phyloP scores from a whole-genome alignment of 257 asterid genomes.

The Orobanche coerulescens region DNA sequence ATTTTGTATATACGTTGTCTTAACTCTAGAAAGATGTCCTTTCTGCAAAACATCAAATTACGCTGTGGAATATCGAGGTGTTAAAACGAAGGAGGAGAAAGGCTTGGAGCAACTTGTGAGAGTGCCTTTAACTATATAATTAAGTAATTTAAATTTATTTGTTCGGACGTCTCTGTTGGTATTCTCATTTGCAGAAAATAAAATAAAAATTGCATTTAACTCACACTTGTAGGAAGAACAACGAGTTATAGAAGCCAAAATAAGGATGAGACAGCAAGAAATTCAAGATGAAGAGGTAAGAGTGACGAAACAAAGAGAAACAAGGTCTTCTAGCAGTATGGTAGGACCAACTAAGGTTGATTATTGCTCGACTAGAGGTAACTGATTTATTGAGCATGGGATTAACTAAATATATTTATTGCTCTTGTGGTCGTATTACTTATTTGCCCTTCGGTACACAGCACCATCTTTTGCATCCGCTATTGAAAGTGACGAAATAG shows the following conservation, averaged over 20 bases:
- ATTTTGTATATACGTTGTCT: conserved; percentile 26
- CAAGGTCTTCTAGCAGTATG: conserved; percentile 48
- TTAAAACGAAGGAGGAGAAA: conserved; percentile 87
- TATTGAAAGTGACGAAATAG: conserved; percentile 53
- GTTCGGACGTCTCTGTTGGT: background rate
- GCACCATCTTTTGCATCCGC: conserved; percentile 58
- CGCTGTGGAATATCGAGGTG: conserved; percentile 97
- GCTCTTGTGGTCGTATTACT: conserved; percentile 8
- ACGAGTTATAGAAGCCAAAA: conserved; percentile 95
- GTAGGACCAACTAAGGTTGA: conserved; percentile 52
- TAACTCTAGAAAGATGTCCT: conserved; percentile 68
- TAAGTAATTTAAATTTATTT: background rate
- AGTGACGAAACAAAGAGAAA: conserved; percentile 50
- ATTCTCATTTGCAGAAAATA: conserved; percentile 15
- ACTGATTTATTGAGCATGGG: background rate
- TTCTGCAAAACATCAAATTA: conserved; percentile 87
- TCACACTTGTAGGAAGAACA: conserved; percentile 72
- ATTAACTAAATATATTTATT: background rate
- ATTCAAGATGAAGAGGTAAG: conserved; percentile 85
- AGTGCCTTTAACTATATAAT: conserved; percentile 19
- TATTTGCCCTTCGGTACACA: conserved; percentile 27
- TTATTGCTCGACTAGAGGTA: conserved; percentile 63
- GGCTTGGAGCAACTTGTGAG: conserved; percentile 91
- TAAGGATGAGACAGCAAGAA: conserved; percentile 93
- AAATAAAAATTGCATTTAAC: conserved; percentile 1